Conservation (phyloP, 1,139 yeast species). For the Yamadazyma aaseri region DNA sequence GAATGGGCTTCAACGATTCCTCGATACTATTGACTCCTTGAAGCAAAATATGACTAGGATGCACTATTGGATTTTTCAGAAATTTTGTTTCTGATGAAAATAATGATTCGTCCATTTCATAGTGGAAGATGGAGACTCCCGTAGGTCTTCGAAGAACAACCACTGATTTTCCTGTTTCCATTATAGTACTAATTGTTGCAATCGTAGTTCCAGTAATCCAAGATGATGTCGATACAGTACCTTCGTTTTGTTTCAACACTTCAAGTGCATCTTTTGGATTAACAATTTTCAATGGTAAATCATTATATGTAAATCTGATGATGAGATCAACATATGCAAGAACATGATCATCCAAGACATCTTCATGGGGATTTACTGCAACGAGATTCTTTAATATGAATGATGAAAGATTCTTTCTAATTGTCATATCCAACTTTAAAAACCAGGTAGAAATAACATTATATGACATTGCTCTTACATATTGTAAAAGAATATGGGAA, state of each 20-base stretch:
- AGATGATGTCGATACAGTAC: slow-evolving; percentile 30
- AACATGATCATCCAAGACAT: slow-evolving; percentile 47
- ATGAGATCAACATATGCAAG: slow-evolving; percentile 69
- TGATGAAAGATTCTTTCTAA: slow-evolving; percentile 58
- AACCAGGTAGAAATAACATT: slow-evolving; percentile 74
- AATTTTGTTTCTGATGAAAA: slow-evolving; percentile 8
- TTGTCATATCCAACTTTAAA: slow-evolving; percentile 57
- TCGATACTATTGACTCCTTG: slow-evolving; percentile 30
- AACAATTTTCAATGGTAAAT: slow-evolving; percentile 53
- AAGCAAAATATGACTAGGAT: slow-evolving; percentile 31
- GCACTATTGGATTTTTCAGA: slow-evolving; percentile 11
- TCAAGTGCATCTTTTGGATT: slow-evolving; percentile 19
- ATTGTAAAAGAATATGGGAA: slow-evolving; percentile 54
- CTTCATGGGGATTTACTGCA: slow-evolving; percentile 29
- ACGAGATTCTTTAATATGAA: slow-evolving; percentile 62
- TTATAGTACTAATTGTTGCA: slow-evolving; percentile 55
- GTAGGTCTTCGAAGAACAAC: slow-evolving; percentile 65
- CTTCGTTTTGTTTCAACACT: slow-evolving; percentile 17
- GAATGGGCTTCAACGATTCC: slow-evolving; percentile 29
- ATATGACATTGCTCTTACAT: slow-evolving; percentile 63
- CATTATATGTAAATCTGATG: slow-evolving; percentile 64
- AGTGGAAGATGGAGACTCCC: slow-evolving; percentile 51
- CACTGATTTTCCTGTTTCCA: slow-evolving; percentile 51
- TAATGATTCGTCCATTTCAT: slow-evolving; percentile 39
- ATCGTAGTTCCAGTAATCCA: slow-evolving; percentile 69